Base-by-base conservation (phyloP, 1,139 yeast genomes). In the Geotrichum reessii region DNA sequence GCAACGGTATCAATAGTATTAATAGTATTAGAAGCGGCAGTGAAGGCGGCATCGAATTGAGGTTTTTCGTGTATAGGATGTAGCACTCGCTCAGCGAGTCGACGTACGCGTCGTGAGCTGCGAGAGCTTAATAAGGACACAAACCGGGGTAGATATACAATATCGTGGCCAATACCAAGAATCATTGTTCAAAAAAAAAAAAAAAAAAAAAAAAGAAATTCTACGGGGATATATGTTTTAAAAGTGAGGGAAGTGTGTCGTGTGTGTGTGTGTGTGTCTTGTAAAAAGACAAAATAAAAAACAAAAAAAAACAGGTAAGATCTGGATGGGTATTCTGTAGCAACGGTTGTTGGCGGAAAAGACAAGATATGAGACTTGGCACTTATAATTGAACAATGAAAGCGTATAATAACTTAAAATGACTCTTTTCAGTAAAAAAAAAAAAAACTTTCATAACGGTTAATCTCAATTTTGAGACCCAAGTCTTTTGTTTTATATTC, bases 161-260 rank as follows among this genome's bases (percentile, higher is more conserved):
- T 66, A 68, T 87, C 95, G 6, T 81, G 78, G 1, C 95, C 95
- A 14, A 87, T 71, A 1, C 87, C 88, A 33, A 64, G 63, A 8
- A 73, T 64, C 42, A 31, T 31, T 31, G 37, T 4, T 3, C 4
- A 12, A 31, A n/a, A n/a, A n/a, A n/a, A n/a, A n/a, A n/a, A n/a
- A n/a, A n/a, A n/a, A n/a, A n/a, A n/a, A n/a, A n/a, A n/a, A n/a
- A n/a, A n/a, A n/a, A n/a, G n/a, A n/a, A n/a, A n/a, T n/a, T n/a
- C n/a, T n/a, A n/a, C n/a, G n/a, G n/a, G n/a, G n/a, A n/a, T n/a
- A n/a, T n/a, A n/a, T n/a, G n/a, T n/a, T n/a, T n/a, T n/a, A n/a
- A n/a, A n/a, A n/a, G n/a, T n/a, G n/a, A n/a, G n/a, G n/a, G n/a
- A n/a, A n/a, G n/a, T n/a, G n/a, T n/a, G n/a, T n/a, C n/a, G n/a